Conservation (phyloP, 352 stramenopile species). For the Paralagenidium karlingii region DNA sequence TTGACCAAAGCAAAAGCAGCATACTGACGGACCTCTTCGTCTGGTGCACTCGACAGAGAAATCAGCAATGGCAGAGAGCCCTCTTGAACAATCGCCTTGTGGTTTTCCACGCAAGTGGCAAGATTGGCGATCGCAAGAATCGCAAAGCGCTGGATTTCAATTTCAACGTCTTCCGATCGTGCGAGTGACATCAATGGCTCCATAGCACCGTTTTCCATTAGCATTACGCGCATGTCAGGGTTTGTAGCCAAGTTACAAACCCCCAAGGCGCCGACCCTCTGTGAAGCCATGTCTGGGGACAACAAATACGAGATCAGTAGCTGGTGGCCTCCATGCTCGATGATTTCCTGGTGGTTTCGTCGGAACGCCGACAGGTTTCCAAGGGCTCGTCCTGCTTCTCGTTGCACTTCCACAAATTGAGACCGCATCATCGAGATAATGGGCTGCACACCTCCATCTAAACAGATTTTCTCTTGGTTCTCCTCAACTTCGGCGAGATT, state of each 20-base stretch:
- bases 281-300: slow-evolving; percentile 89
- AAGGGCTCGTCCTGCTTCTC: slow-evolving; percentile 83
- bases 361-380: slow-evolving; percentile 87
- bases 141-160: slow-evolving; percentile 91
- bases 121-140: slow-evolving; percentile 92
- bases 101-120: slow-evolving; percentile 89
- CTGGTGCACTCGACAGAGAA: slow-evolving; percentile 89
- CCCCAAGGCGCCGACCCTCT: slow-evolving; percentile 87
- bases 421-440: slow-evolving; percentile 92
- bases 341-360: slow-evolving; percentile 85
- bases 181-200: slow-evolving; percentile 92
- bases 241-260: slow-evolving; percentile 94
- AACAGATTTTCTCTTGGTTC: slow-evolving; percentile 92
- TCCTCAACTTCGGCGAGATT: slow-evolving; percentile 92
- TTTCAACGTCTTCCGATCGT: slow-evolving; percentile 88
- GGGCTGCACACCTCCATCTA: slow-evolving; percentile 84
- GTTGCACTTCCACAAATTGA: slow-evolving; percentile 90
- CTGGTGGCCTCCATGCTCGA: slow-evolving; percentile 87
- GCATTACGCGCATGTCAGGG: slow-evolving; percentile 68
- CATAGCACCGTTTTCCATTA: slow-evolving; percentile 90
- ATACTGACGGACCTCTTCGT: slow-evolving; percentile 92
- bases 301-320: slow-evolving; percentile 93
- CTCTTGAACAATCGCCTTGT: slow-evolving; percentile 89
- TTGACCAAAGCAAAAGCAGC: slow-evolving; percentile 92
- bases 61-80: slow-evolving; percentile 90